A percentile compares a stretch with the other conserved stretches of the same genome.
Evolutionary conservation across 345 rosid genomes (phyloP).

Genomic region (Moricandia arvensis): DNA sequence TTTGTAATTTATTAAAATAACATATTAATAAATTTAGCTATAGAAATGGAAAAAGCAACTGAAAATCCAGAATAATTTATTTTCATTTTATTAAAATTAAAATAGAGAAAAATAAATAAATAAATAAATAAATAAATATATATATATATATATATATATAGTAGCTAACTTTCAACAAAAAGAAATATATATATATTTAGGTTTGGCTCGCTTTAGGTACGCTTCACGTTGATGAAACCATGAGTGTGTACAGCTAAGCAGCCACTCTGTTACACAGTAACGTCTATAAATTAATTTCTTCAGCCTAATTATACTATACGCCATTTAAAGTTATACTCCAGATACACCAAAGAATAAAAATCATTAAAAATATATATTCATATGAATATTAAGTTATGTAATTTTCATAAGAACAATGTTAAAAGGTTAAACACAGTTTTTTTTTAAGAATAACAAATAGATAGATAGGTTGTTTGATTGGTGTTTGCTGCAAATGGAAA

Average conservation of each 20-base stretch:
- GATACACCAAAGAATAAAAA: background rate
- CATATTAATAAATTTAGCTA: too few relatives aligned
- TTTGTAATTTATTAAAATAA: too few relatives aligned
- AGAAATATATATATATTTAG: too few relatives aligned
- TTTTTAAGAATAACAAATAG: background rate
- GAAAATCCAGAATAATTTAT: too few relatives aligned
- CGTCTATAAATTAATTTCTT: background rate
- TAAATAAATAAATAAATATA: too few relatives aligned
- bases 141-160: too few relatives aligned
- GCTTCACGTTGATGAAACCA: conserved; percentile 16
- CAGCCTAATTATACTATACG: background rate
- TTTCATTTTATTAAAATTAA: too few relatives aligned
- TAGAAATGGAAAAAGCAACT: too few relatives aligned
- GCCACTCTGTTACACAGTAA: too few relatives aligned
- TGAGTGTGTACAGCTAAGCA: conserved; percentile 9
- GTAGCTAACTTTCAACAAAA: too few relatives aligned
- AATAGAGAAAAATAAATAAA: too few relatives aligned
- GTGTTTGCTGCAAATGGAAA: conserved; percentile 30
- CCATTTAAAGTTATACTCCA: background rate
- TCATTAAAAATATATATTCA: background rate
- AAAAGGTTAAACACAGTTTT: background rate
- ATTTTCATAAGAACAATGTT: background rate
- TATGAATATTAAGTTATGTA: background rate
- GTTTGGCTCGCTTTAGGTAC: background rate
- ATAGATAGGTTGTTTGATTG: conserved; percentile 8